Evolutionary conservation across 345 rosid genomes (phyloP), one percentile per base, ranked within the genome.

Genomic region (Eucalyptus cloeziana): DNA sequence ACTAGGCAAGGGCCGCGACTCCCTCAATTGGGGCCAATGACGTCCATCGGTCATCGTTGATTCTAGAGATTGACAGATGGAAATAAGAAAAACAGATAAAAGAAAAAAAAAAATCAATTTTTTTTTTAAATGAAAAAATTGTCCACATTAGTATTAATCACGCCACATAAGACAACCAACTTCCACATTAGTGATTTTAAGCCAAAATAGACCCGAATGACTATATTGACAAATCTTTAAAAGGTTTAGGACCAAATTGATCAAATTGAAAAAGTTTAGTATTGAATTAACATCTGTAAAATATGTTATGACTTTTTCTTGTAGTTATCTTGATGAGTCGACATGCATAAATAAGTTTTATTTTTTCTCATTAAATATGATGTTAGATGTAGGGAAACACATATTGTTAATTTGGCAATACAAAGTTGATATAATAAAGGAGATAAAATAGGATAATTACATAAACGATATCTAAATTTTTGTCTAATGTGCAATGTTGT

Each of bases 151-250:
- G 8, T 31, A 2, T 31, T 11, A 9, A 4, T 17, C 7, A 31
- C 5, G 6, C 12, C 43, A 31, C 3, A 17, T 67, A 67, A 0
- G 22, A 67, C 5, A 2, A 5, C 6, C 2, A 16, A 4, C 22
- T 8, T 37, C 7, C 13, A 37, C 1, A 5, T 37, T 19, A 37
- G 13, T 17, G 10, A 67, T 67, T 67, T 67, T 8, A 1, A 3
- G 2, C 10, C 22, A 67, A 67, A 64, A n/a, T n/a, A 13, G 10
- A 14, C 8, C 5, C 4, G 3, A 62, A 67, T 15, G 22, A 67
- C 12, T 31, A 67, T 19, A 31, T 67, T 67, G 4, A 9, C 9
- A 67, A 67, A 31, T 67, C 6, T 7, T 16, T 6, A 67, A 67
- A 67, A 31, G 37, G 2, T 15, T 67, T 31, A 31, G 4, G 22